A percentile compares a stretch with the other conserved stretches of the same genome.
phyloP scores from a whole-genome alignment of 202 grass and related monocot genomes.

The Digitaria exilis region DNA sequence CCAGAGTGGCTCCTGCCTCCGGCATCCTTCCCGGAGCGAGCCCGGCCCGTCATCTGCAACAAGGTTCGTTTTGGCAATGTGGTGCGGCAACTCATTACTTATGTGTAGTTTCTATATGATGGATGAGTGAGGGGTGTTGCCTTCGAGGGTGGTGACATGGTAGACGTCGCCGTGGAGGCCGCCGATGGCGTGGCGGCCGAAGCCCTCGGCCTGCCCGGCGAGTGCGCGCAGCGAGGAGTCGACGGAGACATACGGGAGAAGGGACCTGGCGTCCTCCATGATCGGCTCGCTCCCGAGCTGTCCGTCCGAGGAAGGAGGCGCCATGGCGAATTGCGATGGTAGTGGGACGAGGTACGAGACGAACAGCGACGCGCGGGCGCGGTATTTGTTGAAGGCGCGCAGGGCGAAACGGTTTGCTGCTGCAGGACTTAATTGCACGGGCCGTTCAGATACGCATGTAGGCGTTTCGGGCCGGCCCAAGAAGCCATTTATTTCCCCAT shows the following conservation, averaged over 20 bases:
- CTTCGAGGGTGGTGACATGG: constrained; percentile 67
- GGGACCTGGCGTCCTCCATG: not conserved
- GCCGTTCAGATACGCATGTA: constrained; percentile 1
- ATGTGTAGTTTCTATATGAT: not conserved
- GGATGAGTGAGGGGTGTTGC: constrained; percentile 15
- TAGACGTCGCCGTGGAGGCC: constrained; percentile 73
- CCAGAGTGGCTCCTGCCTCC: constrained; percentile 58
- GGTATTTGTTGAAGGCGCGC: constrained; percentile 27
- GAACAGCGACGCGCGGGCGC: not conserved
- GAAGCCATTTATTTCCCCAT: not conserved
- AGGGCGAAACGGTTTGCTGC: not conserved
- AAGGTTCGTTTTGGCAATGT: not conserved
- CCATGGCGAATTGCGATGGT: constrained; percentile 7
- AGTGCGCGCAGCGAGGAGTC: constrained; percentile 64
- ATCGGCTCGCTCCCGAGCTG: not conserved
- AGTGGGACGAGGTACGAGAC: not conserved
- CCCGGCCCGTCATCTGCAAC: constrained; percentile 67
- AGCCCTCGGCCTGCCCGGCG: constrained; percentile 74
- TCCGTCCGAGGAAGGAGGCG: constrained; percentile 15
- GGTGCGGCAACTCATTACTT: not conserved
- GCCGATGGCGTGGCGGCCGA: constrained; percentile 64
- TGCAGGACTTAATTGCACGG: constrained; percentile 28
- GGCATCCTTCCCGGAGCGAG: constrained; percentile 73
- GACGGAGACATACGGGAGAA: constrained; percentile 50
- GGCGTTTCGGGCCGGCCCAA: constrained; percentile 28